phyloP scores from a whole-genome alignment of 345 rosid species.

The Pistacia atlantica region DNA sequence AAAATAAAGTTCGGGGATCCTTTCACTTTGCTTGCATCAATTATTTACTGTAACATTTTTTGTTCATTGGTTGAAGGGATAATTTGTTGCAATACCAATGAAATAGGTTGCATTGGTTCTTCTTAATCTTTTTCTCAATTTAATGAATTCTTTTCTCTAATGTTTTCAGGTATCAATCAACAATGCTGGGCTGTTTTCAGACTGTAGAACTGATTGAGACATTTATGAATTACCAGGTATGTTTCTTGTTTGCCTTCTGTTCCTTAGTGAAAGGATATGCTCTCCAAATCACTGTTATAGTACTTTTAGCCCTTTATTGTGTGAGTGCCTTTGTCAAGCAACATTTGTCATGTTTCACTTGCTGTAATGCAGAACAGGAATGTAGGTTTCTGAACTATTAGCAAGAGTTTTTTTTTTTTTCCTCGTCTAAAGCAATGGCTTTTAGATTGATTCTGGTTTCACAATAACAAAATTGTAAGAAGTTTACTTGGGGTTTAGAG shows the following conservation, averaged over 20 bases:
- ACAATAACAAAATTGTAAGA: neutral
- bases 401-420: no score
- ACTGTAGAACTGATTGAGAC: conserved; percentile 96
- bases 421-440: no score
- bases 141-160: neutral
- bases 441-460: neutral
- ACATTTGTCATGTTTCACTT: neutral
- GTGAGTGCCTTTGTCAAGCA: neutral
- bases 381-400: no score
- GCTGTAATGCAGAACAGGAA: neutral
- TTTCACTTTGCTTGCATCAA: neutral
- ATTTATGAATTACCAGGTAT: conserved; percentile 99
- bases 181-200: conserved; percentile 88
- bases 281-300: neutral
- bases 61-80: neutral
- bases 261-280: neutral
- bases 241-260: neutral
- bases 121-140: neutral
- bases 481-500: no score
- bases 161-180: conserved; percentile 89
- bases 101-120: neutral
- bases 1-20: neutral
- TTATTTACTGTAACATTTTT: neutral
- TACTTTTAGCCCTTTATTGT: neutral
- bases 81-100: neutral